A percentile compares a stretch with the other conserved stretches of the same genome.
phyloP scores from a whole-genome alignment of 1,284 basidiomycete genomes.

The Cutaneotrichosporon dermatis region DNA sequence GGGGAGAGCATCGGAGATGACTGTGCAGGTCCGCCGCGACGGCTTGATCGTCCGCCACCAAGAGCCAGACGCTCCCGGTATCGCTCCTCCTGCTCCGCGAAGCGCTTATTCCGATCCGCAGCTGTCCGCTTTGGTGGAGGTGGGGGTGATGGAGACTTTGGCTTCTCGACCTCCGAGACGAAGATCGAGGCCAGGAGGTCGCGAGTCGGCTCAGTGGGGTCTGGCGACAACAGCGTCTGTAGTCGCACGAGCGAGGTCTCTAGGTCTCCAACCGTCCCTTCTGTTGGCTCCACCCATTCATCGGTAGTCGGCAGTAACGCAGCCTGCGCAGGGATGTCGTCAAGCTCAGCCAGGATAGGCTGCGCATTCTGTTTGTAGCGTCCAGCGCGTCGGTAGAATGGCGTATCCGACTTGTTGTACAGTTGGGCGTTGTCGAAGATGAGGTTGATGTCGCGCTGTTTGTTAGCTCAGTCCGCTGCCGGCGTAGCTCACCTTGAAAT shows the following conservation, averaged over 20 bases:
- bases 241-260: conserved; percentile 59
- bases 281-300: background rate
- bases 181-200: conserved; percentile 66
- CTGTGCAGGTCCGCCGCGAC: background rate
- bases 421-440: conserved; percentile 79
- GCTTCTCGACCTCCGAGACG: conserved; percentile 59
- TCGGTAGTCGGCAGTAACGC: background rate
- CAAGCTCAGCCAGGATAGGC: conserved; percentile 61
- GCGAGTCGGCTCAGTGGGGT: conserved; percentile 36
- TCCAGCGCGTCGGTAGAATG: conserved; percentile 68
- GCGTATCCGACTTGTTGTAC: conserved; percentile 76
- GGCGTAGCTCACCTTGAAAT: conserved; percentile 66
- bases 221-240: conserved; percentile 19
- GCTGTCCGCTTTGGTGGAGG: conserved; percentile 41
- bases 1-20: background rate
- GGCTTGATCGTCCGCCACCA: conserved; percentile 3
- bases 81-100: conserved; percentile 26
- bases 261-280: conserved; percentile 57
- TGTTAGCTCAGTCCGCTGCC: no score
- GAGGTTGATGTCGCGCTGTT: conserved; percentile 72
- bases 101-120: conserved; percentile 18
- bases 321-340: conserved; percentile 34
- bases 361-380: conserved; percentile 61
- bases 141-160: conserved; percentile 57
- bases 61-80: conserved; percentile 9